Percentiles rank a stretch among this genome's conserved stretches.
Conservation (phyloP, 352 stramenopile genomes). For the Blastocystis sp. region DNA sequence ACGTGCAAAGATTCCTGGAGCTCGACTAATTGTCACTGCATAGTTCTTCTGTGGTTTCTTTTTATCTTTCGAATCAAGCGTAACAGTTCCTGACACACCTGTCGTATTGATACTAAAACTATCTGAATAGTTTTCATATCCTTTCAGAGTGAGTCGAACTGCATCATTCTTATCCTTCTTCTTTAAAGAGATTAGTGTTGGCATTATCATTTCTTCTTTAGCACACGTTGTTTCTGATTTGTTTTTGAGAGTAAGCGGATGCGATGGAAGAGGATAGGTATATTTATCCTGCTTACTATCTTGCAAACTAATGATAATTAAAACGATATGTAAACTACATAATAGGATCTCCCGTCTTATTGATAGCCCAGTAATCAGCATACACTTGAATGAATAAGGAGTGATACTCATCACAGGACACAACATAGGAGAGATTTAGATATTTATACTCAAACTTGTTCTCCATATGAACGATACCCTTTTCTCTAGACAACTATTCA, state of each 20-base stretch:
- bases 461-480: not conserved
- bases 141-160: not conserved
- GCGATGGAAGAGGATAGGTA: not conserved
- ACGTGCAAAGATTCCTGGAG: slow-evolving; percentile 20
- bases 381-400: slow-evolving; percentile 27
- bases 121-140: slow-evolving; percentile 4
- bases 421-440: slow-evolving; percentile 22
- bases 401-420: not conserved
- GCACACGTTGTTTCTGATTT: slow-evolving; percentile 6
- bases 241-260: not conserved
- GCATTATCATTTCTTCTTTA: slow-evolving; percentile 24
- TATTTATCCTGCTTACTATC: not conserved
- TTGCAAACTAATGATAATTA: not conserved
- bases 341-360: slow-evolving; percentile 13
- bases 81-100: not conserved
- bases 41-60: slow-evolving; percentile 10
- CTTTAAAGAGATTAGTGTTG: slow-evolving; percentile 3
- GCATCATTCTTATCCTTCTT: slow-evolving; percentile 58
- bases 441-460: slow-evolving; percentile 17
- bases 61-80: not conserved
- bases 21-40: not conserved
- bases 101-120: slow-evolving; percentile 25
- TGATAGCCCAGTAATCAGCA: slow-evolving; percentile 32
- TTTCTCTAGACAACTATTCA: not conserved
- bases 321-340: not conserved